A percentile compares a stretch with the other conserved stretches of the same genome.
These are phyloP conservation scores for Cydonia oblonga DNA, from an alignment of 331 rosid genomes.

Conservation along the genomic window DNA sequence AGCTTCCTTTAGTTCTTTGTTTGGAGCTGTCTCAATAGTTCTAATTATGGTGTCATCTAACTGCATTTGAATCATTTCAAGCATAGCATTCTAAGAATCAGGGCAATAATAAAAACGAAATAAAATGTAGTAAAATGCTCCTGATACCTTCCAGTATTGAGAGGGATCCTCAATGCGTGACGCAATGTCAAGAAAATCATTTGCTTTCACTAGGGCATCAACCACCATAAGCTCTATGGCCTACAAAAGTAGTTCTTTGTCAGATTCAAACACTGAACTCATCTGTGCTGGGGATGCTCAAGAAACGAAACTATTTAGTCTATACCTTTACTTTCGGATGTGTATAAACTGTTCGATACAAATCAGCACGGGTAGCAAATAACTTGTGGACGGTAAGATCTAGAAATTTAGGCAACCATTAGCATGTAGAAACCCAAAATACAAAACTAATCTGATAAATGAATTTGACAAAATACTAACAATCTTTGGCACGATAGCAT, in stretches of 20 bases:
- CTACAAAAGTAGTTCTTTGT: conserved; percentile 34
- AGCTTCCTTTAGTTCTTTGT: conserved; percentile 60
- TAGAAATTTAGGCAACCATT: conserved; percentile 25
- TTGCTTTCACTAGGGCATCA: conserved; percentile 75
- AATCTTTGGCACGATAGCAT: conserved; percentile 77
- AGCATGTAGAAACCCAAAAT: conserved; percentile 7
- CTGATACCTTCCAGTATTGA: conserved; percentile 82
- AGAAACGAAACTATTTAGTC: neutral
- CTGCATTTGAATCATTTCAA: conserved; percentile 38
- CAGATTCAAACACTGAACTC: neutral
- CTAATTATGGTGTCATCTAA: conserved; percentile 74
- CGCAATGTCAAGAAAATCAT: conserved; percentile 51
- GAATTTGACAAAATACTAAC: conserved; percentile 38
- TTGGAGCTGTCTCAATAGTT: conserved; percentile 71
- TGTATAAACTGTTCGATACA: conserved; percentile 77
- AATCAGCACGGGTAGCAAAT: conserved; percentile 88
- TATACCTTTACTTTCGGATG: conserved; percentile 92
- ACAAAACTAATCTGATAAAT: conserved; percentile 1
- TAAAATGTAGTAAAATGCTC: conserved; percentile 9
- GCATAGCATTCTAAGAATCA: neutral
- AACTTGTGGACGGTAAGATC: conserved; percentile 82
- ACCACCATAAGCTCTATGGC: conserved; percentile 89
- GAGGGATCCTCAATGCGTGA: conserved; percentile 57
- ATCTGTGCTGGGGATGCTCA: conserved; percentile 5
- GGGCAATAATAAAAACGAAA: neutral